These are phyloP conservation scores for Melaleuca alternifolia DNA, from an alignment of 345 rosid genomes.

Conservation along the genomic window DNA sequence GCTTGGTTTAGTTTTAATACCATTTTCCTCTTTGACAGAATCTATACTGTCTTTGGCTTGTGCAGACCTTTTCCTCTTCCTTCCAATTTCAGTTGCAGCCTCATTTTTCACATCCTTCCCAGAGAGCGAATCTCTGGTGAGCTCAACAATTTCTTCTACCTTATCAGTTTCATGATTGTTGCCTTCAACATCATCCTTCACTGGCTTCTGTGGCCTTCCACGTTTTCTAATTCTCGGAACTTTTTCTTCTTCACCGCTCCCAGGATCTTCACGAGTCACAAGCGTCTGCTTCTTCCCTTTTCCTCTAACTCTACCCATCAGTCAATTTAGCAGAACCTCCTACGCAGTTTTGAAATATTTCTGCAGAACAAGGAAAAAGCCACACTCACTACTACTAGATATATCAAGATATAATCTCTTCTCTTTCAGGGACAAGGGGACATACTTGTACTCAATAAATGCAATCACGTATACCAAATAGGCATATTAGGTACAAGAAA, in stretches of 20 bases:
- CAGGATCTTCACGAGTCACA: constrained; percentile 28
- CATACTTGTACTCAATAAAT: neutral
- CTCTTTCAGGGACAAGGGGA: neutral
- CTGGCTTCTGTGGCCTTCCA: constrained; percentile 61
- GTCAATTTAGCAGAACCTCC: neutral
- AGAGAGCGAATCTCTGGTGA: constrained; percentile 17
- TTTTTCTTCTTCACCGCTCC: constrained; percentile 58
- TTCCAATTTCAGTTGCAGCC: constrained; percentile 27
- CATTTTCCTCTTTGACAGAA: constrained; percentile 38
- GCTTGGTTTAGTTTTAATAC: constrained; percentile 24
- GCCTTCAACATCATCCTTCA: constrained; percentile 36
- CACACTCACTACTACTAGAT: neutral
- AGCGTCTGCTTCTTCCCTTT: constrained; percentile 57
- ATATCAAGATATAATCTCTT: neutral
- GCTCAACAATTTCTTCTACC: constrained; percentile 29
- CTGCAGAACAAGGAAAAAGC: neutral
- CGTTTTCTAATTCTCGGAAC: constrained; percentile 40
- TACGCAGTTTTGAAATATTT: neutral
- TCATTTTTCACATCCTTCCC: constrained; percentile 26
- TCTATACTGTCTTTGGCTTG: constrained; percentile 23
- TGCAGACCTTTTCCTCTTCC: constrained; percentile 41
- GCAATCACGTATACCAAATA: neutral
- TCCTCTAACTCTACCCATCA: constrained; percentile 61
- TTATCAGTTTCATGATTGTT: constrained; percentile 28
- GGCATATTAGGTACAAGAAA: neutral